These are phyloP conservation scores for Carex scoparia DNA, from an alignment of 176 grass and related monocot genomes.

Conservation along the genomic window DNA sequence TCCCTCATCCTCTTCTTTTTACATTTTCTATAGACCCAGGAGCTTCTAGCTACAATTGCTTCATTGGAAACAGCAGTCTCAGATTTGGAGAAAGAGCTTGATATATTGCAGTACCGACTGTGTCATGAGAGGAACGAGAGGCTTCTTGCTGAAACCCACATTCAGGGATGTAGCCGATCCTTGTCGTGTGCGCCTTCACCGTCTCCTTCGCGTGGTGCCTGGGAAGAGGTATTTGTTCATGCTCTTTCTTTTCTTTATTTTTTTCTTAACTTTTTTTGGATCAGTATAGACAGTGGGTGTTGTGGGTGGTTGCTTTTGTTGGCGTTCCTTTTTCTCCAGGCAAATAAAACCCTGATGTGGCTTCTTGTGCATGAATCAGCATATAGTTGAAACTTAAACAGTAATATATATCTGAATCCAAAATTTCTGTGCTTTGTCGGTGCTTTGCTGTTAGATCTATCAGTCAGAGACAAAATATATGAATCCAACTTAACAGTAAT, in stretches of 20 bases:
- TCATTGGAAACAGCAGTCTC: constrained; percentile 63
- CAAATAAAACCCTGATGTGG: neutral
- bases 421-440: neutral
- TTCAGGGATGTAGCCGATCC: constrained; percentile 17
- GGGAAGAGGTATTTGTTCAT: constrained; percentile 70
- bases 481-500: too few species aligned
- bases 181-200: constrained; percentile 34
- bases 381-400: neutral
- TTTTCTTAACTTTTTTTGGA: neutral
- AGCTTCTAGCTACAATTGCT: constrained; percentile 61
- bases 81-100: constrained; percentile 83
- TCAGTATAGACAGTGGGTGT: neutral
- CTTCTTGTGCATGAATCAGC: neutral
- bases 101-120: constrained; percentile 69
- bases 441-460: neutral
- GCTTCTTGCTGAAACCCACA: constrained; percentile 61
- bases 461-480: neutral
- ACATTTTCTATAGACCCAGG: constrained; percentile 39
- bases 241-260: neutral
- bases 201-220: constrained; percentile 60
- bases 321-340: neutral
- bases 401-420: neutral
- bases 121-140: constrained; percentile 84
- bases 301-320: neutral
- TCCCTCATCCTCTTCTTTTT: constrained; percentile 12